Evolutionary conservation across 495 filamentous ascomycete genomes (phyloP).

Genomic region (Xylaria nigripes): DNA sequence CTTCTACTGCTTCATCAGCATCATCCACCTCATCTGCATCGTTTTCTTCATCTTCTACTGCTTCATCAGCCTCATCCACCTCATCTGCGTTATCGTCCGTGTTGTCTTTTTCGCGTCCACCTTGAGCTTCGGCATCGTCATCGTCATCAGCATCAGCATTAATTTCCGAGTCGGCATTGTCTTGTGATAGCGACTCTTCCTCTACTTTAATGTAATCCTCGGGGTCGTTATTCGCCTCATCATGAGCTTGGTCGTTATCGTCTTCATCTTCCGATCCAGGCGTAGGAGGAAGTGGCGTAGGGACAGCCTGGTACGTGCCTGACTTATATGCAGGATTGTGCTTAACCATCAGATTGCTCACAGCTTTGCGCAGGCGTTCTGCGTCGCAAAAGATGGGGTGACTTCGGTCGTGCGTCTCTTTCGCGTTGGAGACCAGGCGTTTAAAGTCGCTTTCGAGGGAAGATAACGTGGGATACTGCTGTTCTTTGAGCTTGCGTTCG

Average conservation of each 20-base stretch:
- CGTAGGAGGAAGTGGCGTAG: conserved; percentile 53
- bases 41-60: not conserved
- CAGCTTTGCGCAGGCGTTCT: conserved; percentile 63
- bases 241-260: conserved; percentile 25
- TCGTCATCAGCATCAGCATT: not conserved
- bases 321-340: conserved; percentile 64
- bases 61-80: conserved; percentile 10
- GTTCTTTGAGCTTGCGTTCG: conserved; percentile 56
- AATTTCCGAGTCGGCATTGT: too few species aligned
- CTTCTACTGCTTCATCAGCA: conserved; percentile 16
- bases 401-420: conserved; percentile 58
- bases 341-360: conserved; percentile 67
- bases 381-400: conserved; percentile 64
- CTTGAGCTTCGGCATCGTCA: conserved; percentile 18
- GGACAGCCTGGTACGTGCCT: conserved; percentile 49
- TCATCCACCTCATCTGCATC: conserved; percentile 23
- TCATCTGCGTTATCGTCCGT: conserved; percentile 14
- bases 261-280: conserved; percentile 26
- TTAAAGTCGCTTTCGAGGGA: conserved; percentile 66
- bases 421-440: conserved; percentile 68
- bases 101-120: conserved; percentile 14
- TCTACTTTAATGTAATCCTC: not conserved
- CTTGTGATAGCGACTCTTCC: not conserved
- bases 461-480: conserved; percentile 55
- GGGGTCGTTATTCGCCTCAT: conserved; percentile 1